phyloP scores from a whole-genome alignment of 495 filamentous ascomycete genomes.

The Podospora fimiseda region DNA sequence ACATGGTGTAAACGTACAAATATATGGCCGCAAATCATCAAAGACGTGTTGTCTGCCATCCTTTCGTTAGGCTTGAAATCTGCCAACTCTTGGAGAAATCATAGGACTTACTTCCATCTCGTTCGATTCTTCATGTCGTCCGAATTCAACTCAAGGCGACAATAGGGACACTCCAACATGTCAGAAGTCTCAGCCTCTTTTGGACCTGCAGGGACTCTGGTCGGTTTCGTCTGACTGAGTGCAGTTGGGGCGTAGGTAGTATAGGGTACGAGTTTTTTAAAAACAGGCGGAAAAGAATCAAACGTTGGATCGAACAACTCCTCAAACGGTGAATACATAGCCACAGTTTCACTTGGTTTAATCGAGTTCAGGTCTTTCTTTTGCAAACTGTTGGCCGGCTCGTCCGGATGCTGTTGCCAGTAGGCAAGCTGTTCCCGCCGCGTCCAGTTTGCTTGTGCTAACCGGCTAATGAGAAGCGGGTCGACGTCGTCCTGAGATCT shows the following conservation, averaged over 20 bases:
- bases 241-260: neutral
- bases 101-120: conserved; percentile 2
- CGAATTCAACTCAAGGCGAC: neutral
- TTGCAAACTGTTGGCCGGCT: neutral
- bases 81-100: neutral
- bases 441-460: conserved; percentile 4
- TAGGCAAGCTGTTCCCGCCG: conserved; percentile 4
- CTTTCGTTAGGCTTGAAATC: neutral
- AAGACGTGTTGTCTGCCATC: conserved; percentile 1
- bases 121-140: neutral
- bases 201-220: neutral
- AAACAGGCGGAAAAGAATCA: neutral
- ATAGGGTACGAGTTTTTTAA: neutral
- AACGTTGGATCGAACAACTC: neutral
- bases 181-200: neutral
- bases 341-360: neutral
- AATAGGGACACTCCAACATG: conserved; percentile 5
- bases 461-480: neutral
- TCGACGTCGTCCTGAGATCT: neutral
- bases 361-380: neutral
- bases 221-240: neutral
- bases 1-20: neutral
- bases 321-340: neutral
- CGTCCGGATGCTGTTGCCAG: conserved; percentile 1
- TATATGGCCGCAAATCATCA: conserved; percentile 3